A percentile compares a stretch with the other conserved stretches of the same genome.
Evolutionary conservation across 192 early-diverging fungal species (phyloP).

Genomic region (Neocallimastix lanati): DNA sequence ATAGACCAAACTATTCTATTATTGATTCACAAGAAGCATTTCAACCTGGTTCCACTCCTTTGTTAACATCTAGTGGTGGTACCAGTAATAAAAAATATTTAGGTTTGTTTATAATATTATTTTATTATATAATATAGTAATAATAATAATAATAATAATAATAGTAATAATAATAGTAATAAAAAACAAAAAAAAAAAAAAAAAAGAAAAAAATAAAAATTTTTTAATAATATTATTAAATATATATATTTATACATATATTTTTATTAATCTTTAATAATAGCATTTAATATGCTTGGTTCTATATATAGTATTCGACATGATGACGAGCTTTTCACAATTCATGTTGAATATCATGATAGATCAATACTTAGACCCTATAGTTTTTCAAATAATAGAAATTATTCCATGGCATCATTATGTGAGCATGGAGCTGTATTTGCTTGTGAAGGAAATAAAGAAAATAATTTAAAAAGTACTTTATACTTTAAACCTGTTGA

Average conservation of each 20-base stretch:
- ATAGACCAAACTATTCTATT: neutral
- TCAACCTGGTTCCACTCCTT: conserved; percentile 69
- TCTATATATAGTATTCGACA: conserved; percentile 48
- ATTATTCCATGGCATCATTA: conserved; percentile 62
- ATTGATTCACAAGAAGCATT: conserved; percentile 41
- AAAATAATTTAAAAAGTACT: conserved; percentile 25
- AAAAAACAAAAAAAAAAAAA: too few relatives aligned
- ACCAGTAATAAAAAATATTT: conserved; percentile 9
- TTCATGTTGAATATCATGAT: conserved; percentile 84
- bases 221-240: too few relatives aligned
- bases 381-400: conserved; percentile 62
- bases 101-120: neutral
- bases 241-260: too few relatives aligned
- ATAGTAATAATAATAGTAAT: too few relatives aligned
- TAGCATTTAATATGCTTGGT: conserved; percentile 77
- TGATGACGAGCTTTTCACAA: conserved; percentile 45
- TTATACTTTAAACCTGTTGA: conserved; percentile 56
- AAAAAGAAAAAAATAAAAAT: too few relatives aligned
- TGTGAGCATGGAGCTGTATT: conserved; percentile 50
- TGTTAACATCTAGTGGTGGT: conserved; percentile 4
- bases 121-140: too few relatives aligned
- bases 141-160: too few relatives aligned
- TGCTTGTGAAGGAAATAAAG: conserved; percentile 25
- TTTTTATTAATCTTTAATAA: too few relatives aligned
- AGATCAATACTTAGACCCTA: conserved; percentile 56